Evolutionary conservation across 2,329 filamentous ascomycete species (phyloP), one percentile per base, ranked within the genome.

Genomic region (Coleophoma crateriformis): DNA sequence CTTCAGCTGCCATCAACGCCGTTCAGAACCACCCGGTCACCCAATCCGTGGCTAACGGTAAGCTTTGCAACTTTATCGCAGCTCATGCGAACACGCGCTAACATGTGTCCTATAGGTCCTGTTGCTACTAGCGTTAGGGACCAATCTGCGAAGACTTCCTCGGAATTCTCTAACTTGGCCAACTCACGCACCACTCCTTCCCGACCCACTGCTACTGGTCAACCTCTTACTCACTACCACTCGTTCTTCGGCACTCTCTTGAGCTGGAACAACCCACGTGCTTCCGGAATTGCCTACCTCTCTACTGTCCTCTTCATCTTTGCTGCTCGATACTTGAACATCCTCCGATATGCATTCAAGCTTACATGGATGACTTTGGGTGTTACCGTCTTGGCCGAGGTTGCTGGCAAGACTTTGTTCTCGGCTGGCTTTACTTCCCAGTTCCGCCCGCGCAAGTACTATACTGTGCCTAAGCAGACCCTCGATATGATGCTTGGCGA

Each of bases 171-270:
- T 61, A 80, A 79, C 64, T 73, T 83, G 44, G 78, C 78, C 60
- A 75, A 75, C 54, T 65, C 79, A 57, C 78, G 79, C 63, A 73
- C 73, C 63, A 78, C 77, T 45, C 80, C 79, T 48, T 56, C 68
- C 46, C 69, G 71, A 50, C 72, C 73, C 33, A 73, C 80, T 60
- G 79, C 78, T 54, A 82, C 78, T 43, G 80, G 79, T 60, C 80
- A 85, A 67, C 77, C 77, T 46, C 68, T 85, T 62, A 85, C 81
- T 51, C 81, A 85, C 68, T 87, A 86, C 66, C 82, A 87, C 71
- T 86, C 82, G 14, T 81, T 86, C 69, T 87, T 87, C 68, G 78
- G 77, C 46, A 81, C 84, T 66, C 74, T 87, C 50, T 72, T 87
- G 54, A 85, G 82, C 58, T 87, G 84, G 81, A 76, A 84, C 64